phyloP scores from a whole-genome alignment of 1,284 basidiomycete genomes.

The Ustilago tritici region DNA sequence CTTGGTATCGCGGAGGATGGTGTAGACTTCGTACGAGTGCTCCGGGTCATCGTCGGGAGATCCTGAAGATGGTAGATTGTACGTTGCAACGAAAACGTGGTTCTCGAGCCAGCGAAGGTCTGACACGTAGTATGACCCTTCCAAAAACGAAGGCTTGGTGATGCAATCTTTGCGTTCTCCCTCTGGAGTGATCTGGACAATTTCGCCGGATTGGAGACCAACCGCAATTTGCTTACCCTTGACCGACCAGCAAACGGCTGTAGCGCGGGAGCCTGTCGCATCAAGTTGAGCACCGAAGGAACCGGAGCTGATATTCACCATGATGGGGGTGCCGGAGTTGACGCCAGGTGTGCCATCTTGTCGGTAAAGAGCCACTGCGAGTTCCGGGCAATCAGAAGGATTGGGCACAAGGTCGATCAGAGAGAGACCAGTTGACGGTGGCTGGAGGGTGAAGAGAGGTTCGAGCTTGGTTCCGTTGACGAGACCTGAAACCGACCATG shows the following conservation, averaged over 20 bases:
- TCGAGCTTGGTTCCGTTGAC: slow-evolving; percentile 34
- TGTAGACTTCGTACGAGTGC: slow-evolving; percentile 75
- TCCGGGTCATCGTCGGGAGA: slow-evolving; percentile 58
- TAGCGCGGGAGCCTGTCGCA: slow-evolving; percentile 32
- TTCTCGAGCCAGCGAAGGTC: slow-evolving; percentile 79
- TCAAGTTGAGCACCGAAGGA: slow-evolving; percentile 45
- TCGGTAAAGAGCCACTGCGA: slow-evolving; percentile 69
- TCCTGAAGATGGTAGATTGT: slow-evolving; percentile 70
- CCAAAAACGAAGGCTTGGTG: slow-evolving; percentile 73
- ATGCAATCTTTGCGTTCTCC: slow-evolving; percentile 76
- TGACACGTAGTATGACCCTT: slow-evolving; percentile 73
- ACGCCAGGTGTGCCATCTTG: slow-evolving; percentile 68
- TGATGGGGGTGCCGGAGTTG: slow-evolving; percentile 37
- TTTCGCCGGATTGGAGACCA: slow-evolving; percentile 79
- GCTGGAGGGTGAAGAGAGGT: slow-evolving; percentile 42
- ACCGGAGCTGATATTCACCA: slow-evolving; percentile 52
- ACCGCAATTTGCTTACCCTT: slow-evolving; percentile 87
- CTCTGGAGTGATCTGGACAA: slow-evolving; percentile 77
- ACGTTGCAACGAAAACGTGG: slow-evolving; percentile 79
- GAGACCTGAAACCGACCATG: slow-evolving; percentile 44
- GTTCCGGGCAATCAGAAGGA: slow-evolving; percentile 70
- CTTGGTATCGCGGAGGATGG: slow-evolving; percentile 78
- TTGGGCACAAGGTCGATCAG: slow-evolving; percentile 70
- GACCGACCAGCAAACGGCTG: slow-evolving; percentile 81
- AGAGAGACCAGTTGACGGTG: slow-evolving; percentile 38